Evolutionary conservation across 768 basidiomycete species (phyloP), one percentile per base, ranked within the genome.

Genomic region (Obba rivulosa): DNA sequence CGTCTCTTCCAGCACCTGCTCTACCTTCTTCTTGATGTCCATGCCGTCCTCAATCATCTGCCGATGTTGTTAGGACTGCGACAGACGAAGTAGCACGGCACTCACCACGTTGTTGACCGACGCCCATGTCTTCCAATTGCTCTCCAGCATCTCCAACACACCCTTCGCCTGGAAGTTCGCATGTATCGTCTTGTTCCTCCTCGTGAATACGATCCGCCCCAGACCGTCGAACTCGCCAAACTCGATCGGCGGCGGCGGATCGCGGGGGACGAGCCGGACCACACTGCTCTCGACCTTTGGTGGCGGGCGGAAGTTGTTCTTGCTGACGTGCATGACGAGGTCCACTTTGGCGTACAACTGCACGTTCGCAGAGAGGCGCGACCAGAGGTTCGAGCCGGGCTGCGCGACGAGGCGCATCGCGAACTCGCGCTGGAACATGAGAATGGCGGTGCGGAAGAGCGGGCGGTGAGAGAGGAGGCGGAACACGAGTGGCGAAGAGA

Each of bases 361-460:
- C 10, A 97, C 96, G 65, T 99, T 98, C 17, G 92, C 95, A 16
- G 89, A 90, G 17, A 99, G 71, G 36, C 96, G 79, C 43, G 92
- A 96, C 96, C 96, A 99, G 4, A 95, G 71, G 4, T 80, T 72
- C 3, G 89, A 83, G 8, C 83, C 83, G 0, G 96, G 92, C 20
- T 79, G 75, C 3, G 95, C 95, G 36, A 89, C 83, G 10, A 99
- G 79, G 1, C 96, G 86, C 52, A 94, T 75, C 0, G 96, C 96
- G 61, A 99, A 99, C 68, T 99, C 96, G 48, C 93, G 87, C 70
- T 99, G 96, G 73, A 99, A 99, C 96, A 99, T 99, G 71, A 99
- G 87, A 53, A 99, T 92, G 28, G 92, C 91, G 49, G 88, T 81
- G 21, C 95, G 91, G 64, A 89, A 92, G 38, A 97, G 74, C 0